Evolutionary conservation across 164 flowering plant genomes (phyloP).

Genomic region (Vitis rupestris): DNA sequence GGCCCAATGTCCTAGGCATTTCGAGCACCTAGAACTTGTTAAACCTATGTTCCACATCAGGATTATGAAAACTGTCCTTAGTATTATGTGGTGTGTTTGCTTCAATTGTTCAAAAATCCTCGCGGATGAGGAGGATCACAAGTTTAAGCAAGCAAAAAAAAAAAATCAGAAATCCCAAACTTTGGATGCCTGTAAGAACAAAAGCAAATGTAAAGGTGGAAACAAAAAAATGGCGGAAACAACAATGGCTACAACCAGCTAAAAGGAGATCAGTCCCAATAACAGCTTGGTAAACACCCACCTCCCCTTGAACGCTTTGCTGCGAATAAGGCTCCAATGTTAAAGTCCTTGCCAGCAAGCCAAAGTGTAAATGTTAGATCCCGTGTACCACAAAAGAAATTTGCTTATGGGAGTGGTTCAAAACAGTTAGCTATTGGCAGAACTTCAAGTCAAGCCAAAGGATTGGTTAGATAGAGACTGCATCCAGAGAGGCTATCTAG

Average conservation of each 20-base stretch:
- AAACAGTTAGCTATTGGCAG: slow-evolving; percentile 39
- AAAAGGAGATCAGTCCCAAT: too few species aligned
- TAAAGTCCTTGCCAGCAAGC: slow-evolving; percentile 36
- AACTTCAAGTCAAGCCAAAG: slow-evolving; percentile 40
- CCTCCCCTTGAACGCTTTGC: too few species aligned
- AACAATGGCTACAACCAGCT: too few species aligned
- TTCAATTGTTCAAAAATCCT: slow-evolving; percentile 96
- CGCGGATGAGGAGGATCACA: slow-evolving; percentile 91
- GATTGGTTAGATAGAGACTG: slow-evolving; percentile 49
- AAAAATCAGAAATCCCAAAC: slow-evolving; percentile 78
- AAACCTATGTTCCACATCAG: slow-evolving; percentile 98
- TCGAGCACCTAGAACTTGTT: slow-evolving; percentile 95
- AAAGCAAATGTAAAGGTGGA: slow-evolving; percentile 90
- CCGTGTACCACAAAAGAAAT: slow-evolving; percentile 41
- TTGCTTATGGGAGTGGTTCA: slow-evolving; percentile 37
- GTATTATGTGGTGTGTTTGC: slow-evolving; percentile 89
- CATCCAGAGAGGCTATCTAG: slow-evolving; percentile 88
- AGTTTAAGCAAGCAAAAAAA: slow-evolving; percentile 84
- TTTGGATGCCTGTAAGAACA: slow-evolving; percentile 88
- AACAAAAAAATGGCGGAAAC: too few species aligned
- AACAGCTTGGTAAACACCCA: too few species aligned
- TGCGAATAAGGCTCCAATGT: slow-evolving; percentile 29
- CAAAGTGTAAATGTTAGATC: slow-evolving; percentile 38
- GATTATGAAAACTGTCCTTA: slow-evolving; percentile 83
- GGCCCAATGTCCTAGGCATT: slow-evolving; percentile 99